These are phyloP conservation scores for Zopfia rhizophila DNA, from an alignment of 2,329 filamentous ascomycete species.

Conservation along the genomic window DNA sequence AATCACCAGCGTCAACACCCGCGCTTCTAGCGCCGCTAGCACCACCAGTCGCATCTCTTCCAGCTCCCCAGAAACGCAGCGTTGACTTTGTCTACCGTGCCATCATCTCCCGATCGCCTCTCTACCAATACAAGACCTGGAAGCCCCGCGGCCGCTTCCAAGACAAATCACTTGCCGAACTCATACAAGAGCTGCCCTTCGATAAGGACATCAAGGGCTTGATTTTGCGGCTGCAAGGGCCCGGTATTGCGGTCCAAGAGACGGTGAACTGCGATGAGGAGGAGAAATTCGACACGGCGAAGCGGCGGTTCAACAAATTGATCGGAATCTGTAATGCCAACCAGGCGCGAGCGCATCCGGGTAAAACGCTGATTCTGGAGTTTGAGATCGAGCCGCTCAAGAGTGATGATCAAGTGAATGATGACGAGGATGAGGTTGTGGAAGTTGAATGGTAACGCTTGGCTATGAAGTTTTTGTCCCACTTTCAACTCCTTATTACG, in stretches of 20 bases:
- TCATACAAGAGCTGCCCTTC: conserved; percentile 12
- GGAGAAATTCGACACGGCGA: conserved; percentile 3
- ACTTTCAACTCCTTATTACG: too few relatives aligned
- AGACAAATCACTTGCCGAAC: conserved; percentile 13
- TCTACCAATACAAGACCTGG: conserved; percentile 7
- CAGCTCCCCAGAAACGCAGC: not conserved
- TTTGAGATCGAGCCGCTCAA: too few relatives aligned
- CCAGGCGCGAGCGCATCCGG: too few relatives aligned
- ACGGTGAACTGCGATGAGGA: conserved; percentile 8
- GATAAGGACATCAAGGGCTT: conserved; percentile 5
- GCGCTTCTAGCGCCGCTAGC: too few relatives aligned
- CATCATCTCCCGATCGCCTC: conserved; percentile 8
- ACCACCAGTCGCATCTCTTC: not conserved
- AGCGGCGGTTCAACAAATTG: conserved; percentile 10
- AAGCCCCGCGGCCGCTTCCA: conserved; percentile 12
- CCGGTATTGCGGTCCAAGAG: conserved; percentile 7
- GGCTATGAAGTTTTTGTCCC: too few relatives aligned
- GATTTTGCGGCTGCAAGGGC: conserved; percentile 5
- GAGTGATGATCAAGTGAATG: too few relatives aligned
- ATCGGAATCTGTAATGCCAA: too few relatives aligned
- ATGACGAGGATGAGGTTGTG: too few relatives aligned
- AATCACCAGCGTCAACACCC: not conserved
- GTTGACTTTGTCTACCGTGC: conserved; percentile 14
- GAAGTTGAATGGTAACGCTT: too few relatives aligned
- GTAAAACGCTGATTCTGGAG: too few relatives aligned